Base-by-base conservation (phyloP, 202 grass and related monocot species). In the Eragrostis tef region DNA sequence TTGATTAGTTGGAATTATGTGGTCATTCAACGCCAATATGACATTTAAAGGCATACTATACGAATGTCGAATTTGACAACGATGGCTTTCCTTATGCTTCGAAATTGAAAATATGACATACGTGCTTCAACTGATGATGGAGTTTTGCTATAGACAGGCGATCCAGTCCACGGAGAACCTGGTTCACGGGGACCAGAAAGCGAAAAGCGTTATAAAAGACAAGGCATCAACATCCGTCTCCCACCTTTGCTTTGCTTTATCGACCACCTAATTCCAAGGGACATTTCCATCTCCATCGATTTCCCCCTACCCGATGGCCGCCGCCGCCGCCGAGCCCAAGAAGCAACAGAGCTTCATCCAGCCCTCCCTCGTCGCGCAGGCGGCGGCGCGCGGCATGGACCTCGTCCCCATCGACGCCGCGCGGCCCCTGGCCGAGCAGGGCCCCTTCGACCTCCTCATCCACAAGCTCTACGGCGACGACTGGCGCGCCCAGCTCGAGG, bases 301-400 rank as follows among this genome's bases (percentile, higher is more conserved):
- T 45, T 25, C 72, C 71, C 86, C 51, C 86, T 12, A 27, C 42
- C 61, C 56, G 8, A 88, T 84, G 81, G 86, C 81, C 66, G 82
- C 58, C 79, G 79, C 73, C 65, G 83, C 71, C 61, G 77, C 94
- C n/a, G 91, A 87, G 17, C 89, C 91, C 17, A 97, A 97, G 91
- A 97, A 97, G 84, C 83, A 92, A 79, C 71, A 88, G 71, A 94
- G 91, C 86, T 94, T 97, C 81, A 97, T 97, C 83, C 92, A 88
- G 71, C 75, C 89, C 25, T 97, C 94, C n/a, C 94, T 97, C 42
- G 70, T 94, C 31, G 53, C 64, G 19, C 47, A 64, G 20, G 85
- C 91, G 3, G 70, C 71, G 5, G 82, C 75, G 3, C 90, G 88
- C 29, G 94, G 92, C 43, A 84, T 97, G 14, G 92, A 94, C 83